These are phyloP conservation scores for Puya raimondii DNA, from an alignment of 176 grass and related monocot species.

Conservation along the genomic window DNA sequence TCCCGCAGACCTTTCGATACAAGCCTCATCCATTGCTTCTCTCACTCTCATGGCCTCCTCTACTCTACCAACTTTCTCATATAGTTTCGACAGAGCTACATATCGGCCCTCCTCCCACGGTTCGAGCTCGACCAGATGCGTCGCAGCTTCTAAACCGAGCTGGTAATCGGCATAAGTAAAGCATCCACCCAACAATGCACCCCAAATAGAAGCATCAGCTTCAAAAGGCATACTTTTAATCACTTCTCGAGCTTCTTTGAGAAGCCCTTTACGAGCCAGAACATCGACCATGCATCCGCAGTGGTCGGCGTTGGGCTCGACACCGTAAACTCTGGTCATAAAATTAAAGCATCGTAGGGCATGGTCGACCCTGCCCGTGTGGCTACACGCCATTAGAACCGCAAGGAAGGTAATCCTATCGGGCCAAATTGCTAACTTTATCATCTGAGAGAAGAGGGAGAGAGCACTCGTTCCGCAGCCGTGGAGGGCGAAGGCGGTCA, in stretches of 20 bases:
- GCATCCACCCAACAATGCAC: slow-evolving; percentile 17
- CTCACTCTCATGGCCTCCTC: slow-evolving; percentile 6
- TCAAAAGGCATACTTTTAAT: slow-evolving; percentile 6
- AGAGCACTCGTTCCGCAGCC: slow-evolving; percentile 7
- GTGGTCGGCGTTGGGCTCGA: slow-evolving; percentile 10
- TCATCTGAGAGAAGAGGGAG: slow-evolving; percentile 17
- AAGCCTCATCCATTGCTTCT: not conserved
- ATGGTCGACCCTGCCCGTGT: slow-evolving; percentile 9
- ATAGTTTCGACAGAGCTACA: slow-evolving; percentile 19
- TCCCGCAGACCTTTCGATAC: slow-evolving; percentile 7
- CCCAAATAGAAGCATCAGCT: slow-evolving; percentile 10
- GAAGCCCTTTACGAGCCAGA: slow-evolving; percentile 14
- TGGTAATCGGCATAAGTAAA: slow-evolving; percentile 6
- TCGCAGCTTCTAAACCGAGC: not conserved
- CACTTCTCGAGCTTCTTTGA: slow-evolving; percentile 3
- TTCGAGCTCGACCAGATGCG: slow-evolving; percentile 12
- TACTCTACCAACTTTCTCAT: not conserved
- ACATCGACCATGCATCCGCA: slow-evolving; percentile 18
- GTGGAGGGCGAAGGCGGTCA: slow-evolving; percentile 9
- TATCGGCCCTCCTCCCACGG: slow-evolving; percentile 17
- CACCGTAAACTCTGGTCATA: slow-evolving; percentile 5
- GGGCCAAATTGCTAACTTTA: slow-evolving; percentile 1
- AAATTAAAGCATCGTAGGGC: slow-evolving; percentile 3
- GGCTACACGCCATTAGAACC: slow-evolving; percentile 24
- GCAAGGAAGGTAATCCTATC: slow-evolving; percentile 19